phyloP scores from a whole-genome alignment of 495 filamentous ascomycete genomes.

The Aspergillus egyptiacus region DNA sequence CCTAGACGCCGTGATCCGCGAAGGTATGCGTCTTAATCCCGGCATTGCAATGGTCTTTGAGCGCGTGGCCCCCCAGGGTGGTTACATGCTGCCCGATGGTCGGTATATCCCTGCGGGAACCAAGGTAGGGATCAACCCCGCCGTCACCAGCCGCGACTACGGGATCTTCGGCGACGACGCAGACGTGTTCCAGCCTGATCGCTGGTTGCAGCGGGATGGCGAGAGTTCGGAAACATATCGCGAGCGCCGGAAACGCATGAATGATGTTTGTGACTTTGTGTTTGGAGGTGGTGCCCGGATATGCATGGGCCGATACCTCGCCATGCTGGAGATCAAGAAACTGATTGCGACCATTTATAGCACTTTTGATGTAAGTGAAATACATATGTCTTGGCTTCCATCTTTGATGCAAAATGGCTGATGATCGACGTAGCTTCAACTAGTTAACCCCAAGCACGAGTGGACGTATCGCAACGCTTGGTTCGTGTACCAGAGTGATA shows the following conservation, averaged over 20 bases:
- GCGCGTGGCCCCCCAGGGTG: constrained; percentile 46
- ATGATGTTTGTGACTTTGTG: constrained; percentile 32
- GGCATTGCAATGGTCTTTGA: constrained; percentile 49
- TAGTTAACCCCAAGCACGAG: constrained; percentile 24
- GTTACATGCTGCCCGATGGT: constrained; percentile 46
- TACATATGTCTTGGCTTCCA: no score
- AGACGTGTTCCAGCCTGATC: constrained; percentile 54
- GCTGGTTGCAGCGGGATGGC: constrained; percentile 53
- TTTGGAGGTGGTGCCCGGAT: constrained; percentile 62
- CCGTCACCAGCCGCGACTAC: constrained; percentile 47
- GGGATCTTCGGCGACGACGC: constrained; percentile 59
- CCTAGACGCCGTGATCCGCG: constrained; percentile 56
- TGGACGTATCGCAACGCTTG: constrained; percentile 27
- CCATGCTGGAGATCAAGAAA: constrained; percentile 73
- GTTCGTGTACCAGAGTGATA: constrained; percentile 32
- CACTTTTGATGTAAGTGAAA: constrained; percentile 55
- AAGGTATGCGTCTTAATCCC: constrained; percentile 54
- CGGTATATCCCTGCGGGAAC: constrained; percentile 41
- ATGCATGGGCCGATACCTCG: constrained; percentile 70
- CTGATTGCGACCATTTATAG: constrained; percentile 65
- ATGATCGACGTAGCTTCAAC: constrained; percentile 19
- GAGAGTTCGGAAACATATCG: constrained; percentile 41
- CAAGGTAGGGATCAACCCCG: constrained; percentile 49
- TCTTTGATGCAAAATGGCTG: neutral
- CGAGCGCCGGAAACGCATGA: constrained; percentile 35